Conservation (phyloP, 768 basidiomycete species). For the Naganishia onofrii region DNA sequence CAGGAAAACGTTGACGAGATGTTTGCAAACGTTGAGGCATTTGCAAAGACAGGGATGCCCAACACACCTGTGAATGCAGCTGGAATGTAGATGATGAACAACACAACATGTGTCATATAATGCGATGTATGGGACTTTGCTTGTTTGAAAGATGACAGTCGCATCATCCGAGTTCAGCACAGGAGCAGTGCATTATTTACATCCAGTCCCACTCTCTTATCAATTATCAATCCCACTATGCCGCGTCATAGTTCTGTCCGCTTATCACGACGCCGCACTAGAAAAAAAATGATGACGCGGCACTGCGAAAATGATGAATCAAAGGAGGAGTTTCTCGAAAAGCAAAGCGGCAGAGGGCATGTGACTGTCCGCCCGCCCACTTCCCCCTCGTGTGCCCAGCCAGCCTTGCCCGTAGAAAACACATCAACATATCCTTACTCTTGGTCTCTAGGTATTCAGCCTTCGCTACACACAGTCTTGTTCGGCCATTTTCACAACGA, state of each 20-base stretch:
- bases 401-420: background rate
- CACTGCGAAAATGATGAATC: background rate
- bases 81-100: background rate
- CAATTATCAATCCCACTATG: no score
- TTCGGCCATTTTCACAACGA: background rate
- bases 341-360: background rate
- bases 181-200: no score
- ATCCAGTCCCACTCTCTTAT: no score
- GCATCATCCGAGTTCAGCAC: no score
- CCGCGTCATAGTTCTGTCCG: background rate
- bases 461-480: background rate
- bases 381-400: background rate
- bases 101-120: no score
- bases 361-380: background rate
- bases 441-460: background rate
- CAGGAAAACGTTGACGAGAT: conserved; percentile 12
- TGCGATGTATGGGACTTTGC: no score
- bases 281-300: background rate
- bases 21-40: conserved; percentile 10
- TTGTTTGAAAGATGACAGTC: no score
- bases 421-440: background rate
- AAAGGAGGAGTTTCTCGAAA: conserved; percentile 5
- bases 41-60: conserved; percentile 2
- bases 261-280: no score
- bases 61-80: conserved; percentile 17